A percentile compares a stretch with the other conserved stretches of the same genome.
phyloP scores from a whole-genome alignment of 805 yeast species.

The Candida railenensis region DNA sequence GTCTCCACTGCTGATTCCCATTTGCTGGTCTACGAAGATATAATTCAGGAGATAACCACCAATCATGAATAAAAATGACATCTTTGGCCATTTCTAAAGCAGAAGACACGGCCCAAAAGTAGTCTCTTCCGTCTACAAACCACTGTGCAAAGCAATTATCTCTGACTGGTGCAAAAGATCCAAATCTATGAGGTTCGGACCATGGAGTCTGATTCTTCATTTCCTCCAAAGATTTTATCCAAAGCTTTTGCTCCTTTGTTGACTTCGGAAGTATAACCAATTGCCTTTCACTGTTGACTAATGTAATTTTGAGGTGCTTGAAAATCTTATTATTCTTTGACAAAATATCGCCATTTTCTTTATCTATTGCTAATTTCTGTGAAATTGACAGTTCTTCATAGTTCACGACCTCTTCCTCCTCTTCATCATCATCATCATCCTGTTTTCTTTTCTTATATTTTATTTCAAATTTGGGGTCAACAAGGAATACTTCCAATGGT shows the following conservation, averaged over 20 bases:
- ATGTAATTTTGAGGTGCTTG: slow-evolving; percentile 49
- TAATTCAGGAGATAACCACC: slow-evolving; percentile 98
- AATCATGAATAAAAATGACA: slow-evolving; percentile 90
- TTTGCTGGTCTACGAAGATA: slow-evolving; percentile 92
- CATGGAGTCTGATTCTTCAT: slow-evolving; percentile 72
- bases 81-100: slow-evolving; percentile 93
- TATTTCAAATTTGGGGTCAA: slow-evolving; percentile 74
- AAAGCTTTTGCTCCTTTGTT: slow-evolving; percentile 58
- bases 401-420: slow-evolving; percentile 11
- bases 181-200: slow-evolving; percentile 75
- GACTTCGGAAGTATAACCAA: slow-evolving; percentile 70
- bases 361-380: slow-evolving; percentile 7
- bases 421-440: slow-evolving; percentile 36
- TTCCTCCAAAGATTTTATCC: slow-evolving; percentile 71
- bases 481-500: slow-evolving; percentile 86
- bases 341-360: slow-evolving; percentile 18
- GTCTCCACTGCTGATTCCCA: slow-evolving; percentile 91
- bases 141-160: slow-evolving; percentile 86
- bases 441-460: slow-evolving; percentile 38
- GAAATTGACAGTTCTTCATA: slow-evolving; percentile 4
- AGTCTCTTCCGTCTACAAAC: slow-evolving; percentile 96
- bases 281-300: slow-evolving; percentile 78
- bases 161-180: slow-evolving; percentile 90
- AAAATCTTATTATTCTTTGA: slow-evolving; percentile 44
- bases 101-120: slow-evolving; percentile 92